phyloP scores from a whole-genome alignment of 2,329 filamentous ascomycete genomes.

The Fulvia fulva region DNA sequence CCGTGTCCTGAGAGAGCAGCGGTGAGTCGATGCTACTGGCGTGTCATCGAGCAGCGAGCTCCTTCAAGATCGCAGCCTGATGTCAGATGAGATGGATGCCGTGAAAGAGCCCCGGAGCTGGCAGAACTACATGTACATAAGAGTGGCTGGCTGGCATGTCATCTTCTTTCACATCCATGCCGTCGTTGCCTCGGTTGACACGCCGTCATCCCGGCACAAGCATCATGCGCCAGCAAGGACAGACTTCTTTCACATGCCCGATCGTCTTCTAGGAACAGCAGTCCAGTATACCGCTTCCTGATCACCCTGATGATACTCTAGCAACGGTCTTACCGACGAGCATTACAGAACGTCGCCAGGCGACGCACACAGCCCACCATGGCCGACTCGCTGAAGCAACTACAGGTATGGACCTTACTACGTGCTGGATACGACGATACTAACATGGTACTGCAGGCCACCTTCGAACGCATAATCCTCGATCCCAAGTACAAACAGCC shows the following conservation, averaged over 20 bases:
- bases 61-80: no score
- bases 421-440: background rate
- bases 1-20: no score
- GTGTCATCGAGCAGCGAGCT: no score
- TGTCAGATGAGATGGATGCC: no score
- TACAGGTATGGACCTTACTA: conserved; percentile 1
- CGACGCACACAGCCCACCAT: conserved; percentile 5
- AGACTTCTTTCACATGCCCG: background rate
- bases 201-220: background rate
- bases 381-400: conserved; percentile 8
- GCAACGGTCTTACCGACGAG: background rate
- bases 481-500: conserved; percentile 82
- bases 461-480: conserved; percentile 71
- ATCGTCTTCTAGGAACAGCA: background rate
- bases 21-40: no score
- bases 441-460: conserved; percentile 47
- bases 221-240: background rate
- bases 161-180: background rate
- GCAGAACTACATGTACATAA: no score
- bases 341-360: background rate
- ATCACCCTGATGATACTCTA: background rate
- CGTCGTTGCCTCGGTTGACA: background rate
- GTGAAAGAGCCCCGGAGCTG: no score
- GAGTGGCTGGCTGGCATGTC: no score
- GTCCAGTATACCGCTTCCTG: background rate